Evolutionary conservation across 2,329 filamentous ascomycete species (phyloP).

Genomic region (Alternaria arbusti): DNA sequence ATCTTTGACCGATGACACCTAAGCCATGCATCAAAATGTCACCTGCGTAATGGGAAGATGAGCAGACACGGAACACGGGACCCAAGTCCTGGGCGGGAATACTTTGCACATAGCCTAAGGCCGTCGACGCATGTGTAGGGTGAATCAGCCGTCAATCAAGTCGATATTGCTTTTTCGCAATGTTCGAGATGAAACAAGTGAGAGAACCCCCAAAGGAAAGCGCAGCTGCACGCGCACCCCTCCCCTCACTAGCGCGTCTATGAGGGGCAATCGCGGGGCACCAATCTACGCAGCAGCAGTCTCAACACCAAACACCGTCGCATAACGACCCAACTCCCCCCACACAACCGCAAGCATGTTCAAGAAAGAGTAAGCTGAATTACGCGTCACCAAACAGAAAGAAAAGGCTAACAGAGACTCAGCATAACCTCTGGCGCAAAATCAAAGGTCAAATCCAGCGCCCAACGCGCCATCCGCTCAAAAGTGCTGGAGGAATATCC

Average conservation of each 20-base stretch:
- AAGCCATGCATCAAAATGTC: not conserved
- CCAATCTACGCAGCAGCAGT: not conserved
- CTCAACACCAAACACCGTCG: conserved; percentile 7
- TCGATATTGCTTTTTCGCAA: too few relatives aligned
- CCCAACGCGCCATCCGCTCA: conserved; percentile 83
- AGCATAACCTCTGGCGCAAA: conserved; percentile 80
- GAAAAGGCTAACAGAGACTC: conserved; percentile 2
- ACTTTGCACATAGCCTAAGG: too few relatives aligned
- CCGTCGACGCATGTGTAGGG: too few relatives aligned
- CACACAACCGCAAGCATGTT: conserved; percentile 37
- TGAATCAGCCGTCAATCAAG: too few relatives aligned
- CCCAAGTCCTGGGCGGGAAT: not conserved
- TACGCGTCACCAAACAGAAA: not conserved
- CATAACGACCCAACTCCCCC: not conserved
- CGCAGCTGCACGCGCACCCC: not conserved
- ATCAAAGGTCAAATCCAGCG: conserved; percentile 97
- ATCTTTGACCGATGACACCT: too few relatives aligned
- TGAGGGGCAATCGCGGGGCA: conserved; percentile 16
- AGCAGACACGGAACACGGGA: not conserved
- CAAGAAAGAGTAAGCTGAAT: conserved; percentile 41
- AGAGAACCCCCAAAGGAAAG: not conserved
- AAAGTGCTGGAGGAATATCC: conserved; percentile 87
- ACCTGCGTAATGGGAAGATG: not conserved
- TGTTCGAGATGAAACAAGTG: not conserved
- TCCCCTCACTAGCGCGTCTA: conserved; percentile 10